Conservation (phyloP, 768 basidiomycete genomes). For the Pholiota molesta region DNA sequence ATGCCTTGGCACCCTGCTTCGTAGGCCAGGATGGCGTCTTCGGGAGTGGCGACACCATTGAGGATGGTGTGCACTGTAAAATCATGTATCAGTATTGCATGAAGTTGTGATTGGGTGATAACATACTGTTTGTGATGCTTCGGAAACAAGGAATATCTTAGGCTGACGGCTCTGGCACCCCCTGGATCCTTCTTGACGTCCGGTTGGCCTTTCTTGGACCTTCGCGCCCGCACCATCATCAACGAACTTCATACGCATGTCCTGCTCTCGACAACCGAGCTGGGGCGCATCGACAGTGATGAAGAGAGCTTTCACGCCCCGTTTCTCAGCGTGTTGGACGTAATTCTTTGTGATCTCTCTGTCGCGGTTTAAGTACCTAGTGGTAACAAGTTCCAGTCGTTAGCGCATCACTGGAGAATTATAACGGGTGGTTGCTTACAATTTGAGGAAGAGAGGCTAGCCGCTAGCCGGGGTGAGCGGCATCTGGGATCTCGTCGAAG, state of each 20-base stretch:
- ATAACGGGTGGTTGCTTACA: constrained; percentile 45
- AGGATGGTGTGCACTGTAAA: constrained; percentile 22
- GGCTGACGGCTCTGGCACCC: constrained; percentile 91
- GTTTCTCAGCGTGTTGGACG: constrained; percentile 86
- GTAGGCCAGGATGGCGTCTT: constrained; percentile 25
- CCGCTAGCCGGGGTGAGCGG: constrained; percentile 75
- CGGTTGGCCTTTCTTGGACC: constrained; percentile 47
- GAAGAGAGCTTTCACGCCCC: no score
- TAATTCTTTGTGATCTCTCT: constrained; percentile 81
- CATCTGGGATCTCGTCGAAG: constrained; percentile 95
- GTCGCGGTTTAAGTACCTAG: constrained; percentile 90
- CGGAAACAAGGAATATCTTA: constrained; percentile 75
- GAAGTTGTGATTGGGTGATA: constrained; percentile 24
- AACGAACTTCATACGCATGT: constrained; percentile 97
- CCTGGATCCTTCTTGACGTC: constrained; percentile 85
- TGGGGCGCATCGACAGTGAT: constrained; percentile 98
- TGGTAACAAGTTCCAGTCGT: not conserved
- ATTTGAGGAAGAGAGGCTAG: constrained; percentile 86
- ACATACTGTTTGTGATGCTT: constrained; percentile 65
- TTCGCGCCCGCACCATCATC: constrained; percentile 64
- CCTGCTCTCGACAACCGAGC: constrained; percentile 90
- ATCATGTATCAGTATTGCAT: not conserved
- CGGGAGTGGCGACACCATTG: constrained; percentile 24
- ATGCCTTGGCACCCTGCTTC: constrained; percentile 25
- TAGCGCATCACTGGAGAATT: not conserved